Base-by-base conservation (phyloP, 108 stramenopile genomes). In the Aurantiochytrium sp. region DNA sequence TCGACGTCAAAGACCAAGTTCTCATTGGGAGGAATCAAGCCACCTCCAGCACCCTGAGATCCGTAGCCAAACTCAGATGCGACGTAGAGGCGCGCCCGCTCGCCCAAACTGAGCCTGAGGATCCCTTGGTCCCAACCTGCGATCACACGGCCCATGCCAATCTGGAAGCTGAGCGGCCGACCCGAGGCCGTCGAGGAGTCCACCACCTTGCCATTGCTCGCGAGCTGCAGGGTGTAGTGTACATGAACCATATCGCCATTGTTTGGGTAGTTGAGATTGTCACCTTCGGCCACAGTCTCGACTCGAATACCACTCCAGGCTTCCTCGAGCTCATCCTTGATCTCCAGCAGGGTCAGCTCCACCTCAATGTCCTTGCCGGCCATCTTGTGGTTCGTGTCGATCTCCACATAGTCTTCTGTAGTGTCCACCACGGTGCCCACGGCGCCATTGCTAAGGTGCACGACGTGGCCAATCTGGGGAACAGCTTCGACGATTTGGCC, bases 11-110 rank as follows among this genome's bases (percentile, higher is more conserved):
- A 93, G 19, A 87, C 73, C 14, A 93, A 64, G 47, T 90, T 83
- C 18, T 90, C 88, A 51, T 89, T 76, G 23, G 89, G 89, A 19
- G 97, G 97, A 73, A 98, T 97, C 8, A 97, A 95, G 16, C 95
- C 95, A 6, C 95, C 95, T 0, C 96, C 96, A 57, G 96, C 96
- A 5, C 94, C 88, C 12, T 88, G 60, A 45, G 55, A 72, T 4
- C 97, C 97, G 89, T 98, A 98, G 29, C 95, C 97, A 89, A 94
- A 95, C 88, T 96, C 95, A 60, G 92, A 90, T 3, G 96, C 92
- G 58, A 98, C 96, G 12, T 89, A 58, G 14, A 98, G 90, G 87
- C 91, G 91, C 6, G 58, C 87, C 5, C 60, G 59, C 87, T 72
- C 76, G 42, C 47, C 69, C 14, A 76, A 44, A 43, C 47, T 28